Evolutionary conservation across 2,329 filamentous ascomycete genomes (phyloP), one percentile per base, ranked within the genome.

Genomic region (Fusarium devonianum): DNA sequence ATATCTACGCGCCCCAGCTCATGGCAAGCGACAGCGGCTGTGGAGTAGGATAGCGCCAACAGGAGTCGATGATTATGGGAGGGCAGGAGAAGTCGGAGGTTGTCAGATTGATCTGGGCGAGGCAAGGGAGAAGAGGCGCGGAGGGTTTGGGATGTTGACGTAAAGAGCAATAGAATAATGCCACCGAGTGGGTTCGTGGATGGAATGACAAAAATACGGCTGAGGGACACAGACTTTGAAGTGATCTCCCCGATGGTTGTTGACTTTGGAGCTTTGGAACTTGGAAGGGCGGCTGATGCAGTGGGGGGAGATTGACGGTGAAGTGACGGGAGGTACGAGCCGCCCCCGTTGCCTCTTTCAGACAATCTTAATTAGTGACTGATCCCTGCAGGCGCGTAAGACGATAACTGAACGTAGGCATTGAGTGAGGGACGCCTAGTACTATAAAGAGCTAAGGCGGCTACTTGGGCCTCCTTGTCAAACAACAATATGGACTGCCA

Each of bases 1-100:
- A 41, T 57, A 46, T 58, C 40, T 53, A 56, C 43, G 59, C 57
- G 60, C 62, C 53, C 60, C 56, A 64, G 63, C 54, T 66, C 68
- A 70, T 70, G 63, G 57, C 65, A 65, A 56, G 49, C 30, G 48
- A 45, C 45, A 43, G 44, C 41, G 34, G 30, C 49, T 23, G 28
- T 41, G 34, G 37, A 34, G 53, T 56, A 37, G 42, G 38, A 53
- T 40, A 43, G 36, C 45, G 41, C 37, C 40, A 50, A 45, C 42
- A 45, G 46, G 17, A 23, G 56, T 48, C 14, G 51, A 56, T 58
- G 56, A 45, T 48, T 40, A 56, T 56, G 50, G 38, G 34, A 25
- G 21, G 37, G 34, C 21, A 29, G 22, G 32, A 36, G 40, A 34
- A 49, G 37, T 39, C 33, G 48, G 25, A 39, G 39, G 25, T 25